A percentile compares a stretch with the other conserved stretches of the same genome.
These are phyloP conservation scores for Talaromyces proteolyticus DNA, from an alignment of 495 filamentous ascomycete genomes.

Conservation along the genomic window DNA sequence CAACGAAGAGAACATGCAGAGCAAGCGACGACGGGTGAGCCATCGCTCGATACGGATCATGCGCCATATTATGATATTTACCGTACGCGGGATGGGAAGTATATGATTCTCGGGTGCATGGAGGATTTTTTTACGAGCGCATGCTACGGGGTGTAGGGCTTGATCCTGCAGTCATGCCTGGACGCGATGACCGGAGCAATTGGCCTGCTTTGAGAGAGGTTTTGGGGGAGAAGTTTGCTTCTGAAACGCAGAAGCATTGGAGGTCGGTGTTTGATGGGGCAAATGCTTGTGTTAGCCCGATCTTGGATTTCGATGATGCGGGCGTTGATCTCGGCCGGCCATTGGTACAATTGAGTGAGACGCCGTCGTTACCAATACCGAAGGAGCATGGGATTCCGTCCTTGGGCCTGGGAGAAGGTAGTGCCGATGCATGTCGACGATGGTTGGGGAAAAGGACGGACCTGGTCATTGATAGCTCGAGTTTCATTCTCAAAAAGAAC, in stretches of 20 bases:
- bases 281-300: conserved; percentile 3
- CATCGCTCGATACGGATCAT: background rate
- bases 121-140: conserved; percentile 2
- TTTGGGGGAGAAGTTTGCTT: background rate
- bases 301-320: conserved; percentile 3
- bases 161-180: background rate
- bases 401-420: background rate
- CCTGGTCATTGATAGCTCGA: background rate
- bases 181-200: background rate
- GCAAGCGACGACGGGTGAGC: no score
- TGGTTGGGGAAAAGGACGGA: background rate
- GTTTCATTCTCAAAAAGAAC: background rate
- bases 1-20: conserved; percentile 4
- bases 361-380: background rate
- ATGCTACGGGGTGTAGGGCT: conserved; percentile 1
- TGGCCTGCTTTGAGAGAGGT: background rate
- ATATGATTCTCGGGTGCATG: conserved; percentile 3
- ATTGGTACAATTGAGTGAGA: conserved; percentile 4
- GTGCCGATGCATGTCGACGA: background rate
- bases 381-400: background rate
- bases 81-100: conserved; percentile 2
- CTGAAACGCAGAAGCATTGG: background rate
- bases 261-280: background rate
- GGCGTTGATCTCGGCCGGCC: background rate
- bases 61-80: conserved; percentile 3